Base-by-base conservation (phyloP, 345 rosid genomes). In the Aquilaria sinensis region DNA sequence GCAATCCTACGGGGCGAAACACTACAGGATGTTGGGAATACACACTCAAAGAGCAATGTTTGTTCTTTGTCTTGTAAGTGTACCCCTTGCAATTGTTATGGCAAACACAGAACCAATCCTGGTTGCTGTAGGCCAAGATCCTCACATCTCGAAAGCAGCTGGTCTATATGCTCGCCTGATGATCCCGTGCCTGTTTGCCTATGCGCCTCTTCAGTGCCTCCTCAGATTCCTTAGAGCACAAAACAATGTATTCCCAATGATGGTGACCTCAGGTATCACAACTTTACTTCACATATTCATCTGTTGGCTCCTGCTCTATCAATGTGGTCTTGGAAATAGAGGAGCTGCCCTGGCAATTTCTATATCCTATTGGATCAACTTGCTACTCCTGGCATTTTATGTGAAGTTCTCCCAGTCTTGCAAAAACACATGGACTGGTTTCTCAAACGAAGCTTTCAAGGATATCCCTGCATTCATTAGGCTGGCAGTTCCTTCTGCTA, bases 291-390 rank as follows among this genome's bases (percentile, higher is more conserved):
- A 84, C 13, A 16, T 79, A 4, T 61, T 73, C 5, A 33, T 59
- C 0, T 82, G 89, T 58, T 84, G 87, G 90, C 0, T 57, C 46
- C 69, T 82, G 43, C 81, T 85, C 12, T 76, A 68, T 16, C 74
- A 62, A 53, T 55, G 72, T 12, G 74, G 76, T 12, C 74, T 82
- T 31, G 83, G 85, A n/a, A 66, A 14, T 55, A 80, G 57, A 69
- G 87, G 90, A 10, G 87, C 83, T 65, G 85, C 90, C 3, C n/a
- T 76, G 32, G 83, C 87, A 0, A 68, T 61, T 6, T 62, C 77
- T 5, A 56, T 78, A 7, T 82, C 90, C 2, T 66, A 68, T 12
- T 76, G 78, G 85, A 57, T 70, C 5, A 70, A 72, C 53, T 72
- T 72, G 15, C 46, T 70, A 34, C n/a, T 73, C 12, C 57, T 77